Base-by-base conservation (phyloP, 2,329 filamentous ascomycete genomes). In the Cytospora paraplurivora region DNA sequence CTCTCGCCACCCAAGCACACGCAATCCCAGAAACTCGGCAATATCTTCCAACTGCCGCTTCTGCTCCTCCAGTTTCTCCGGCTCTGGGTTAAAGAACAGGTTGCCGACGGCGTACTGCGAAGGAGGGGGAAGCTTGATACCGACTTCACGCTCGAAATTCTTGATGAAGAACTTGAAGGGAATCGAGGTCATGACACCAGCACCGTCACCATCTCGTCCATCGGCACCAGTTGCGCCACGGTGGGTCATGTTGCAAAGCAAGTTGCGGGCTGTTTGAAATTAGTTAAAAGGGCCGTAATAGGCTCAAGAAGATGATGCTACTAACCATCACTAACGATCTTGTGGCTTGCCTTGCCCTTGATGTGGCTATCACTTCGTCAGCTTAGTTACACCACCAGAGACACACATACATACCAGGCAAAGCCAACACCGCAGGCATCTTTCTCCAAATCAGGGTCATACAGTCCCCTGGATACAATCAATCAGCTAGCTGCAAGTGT, bases 171-270 rank as follows among this genome's bases (percentile, higher is more conserved):
- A 98, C 78, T 89, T 93, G 83, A 98, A 94, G 65, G 95, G 95
- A 73, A 99, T 97, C 66, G 93, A 97, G 70, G 94, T 98, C 95
- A 99, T 99, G 75, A 98, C 94, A 86, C 95, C 95, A 72, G 95
- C 95, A 77, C 95, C 95, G 76, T 99, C 95, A 76, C 95, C 95
- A 76, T 99, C 95, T 83, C 95, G 90, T 74, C 93, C 93, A 82
- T 99, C 95, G 66, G 95, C 98, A 71, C 95, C 95, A 72, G 98
- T 94, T 68, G 95, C 95, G 83, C 95, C 95, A 77, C 95, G 90
- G 83, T 99, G 95, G 84, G 95, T 98, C 95, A 99, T 99, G 85
- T 99, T 98, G 85, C 95, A 99, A 68, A 99, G 88, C 67, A 99
- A 84, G 79, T 93, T 96, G 69, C 92, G 90, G 70, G 93, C 92